phyloP scores from a whole-genome alignment of 345 rosid species.

The Salix viminalis region DNA sequence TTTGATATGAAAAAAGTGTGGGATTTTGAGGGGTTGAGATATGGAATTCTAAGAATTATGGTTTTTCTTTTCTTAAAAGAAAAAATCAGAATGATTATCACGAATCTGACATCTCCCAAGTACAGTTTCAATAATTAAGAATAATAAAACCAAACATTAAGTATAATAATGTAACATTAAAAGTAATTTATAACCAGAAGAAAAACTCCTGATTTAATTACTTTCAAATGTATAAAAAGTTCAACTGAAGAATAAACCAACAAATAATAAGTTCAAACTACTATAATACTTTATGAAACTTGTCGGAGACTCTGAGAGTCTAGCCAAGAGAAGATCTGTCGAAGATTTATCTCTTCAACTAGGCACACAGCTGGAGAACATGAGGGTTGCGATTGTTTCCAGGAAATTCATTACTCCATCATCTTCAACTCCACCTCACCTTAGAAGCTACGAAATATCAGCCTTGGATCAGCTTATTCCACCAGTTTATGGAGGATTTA shows the following conservation, averaged over 20 bases:
- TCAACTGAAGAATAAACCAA: background rate
- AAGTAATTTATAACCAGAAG: background rate
- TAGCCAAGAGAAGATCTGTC: background rate
- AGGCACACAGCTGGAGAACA: background rate
- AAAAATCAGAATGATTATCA: background rate
- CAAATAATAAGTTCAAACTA: no score
- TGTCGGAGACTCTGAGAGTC: background rate
- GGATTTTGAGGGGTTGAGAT: no score
- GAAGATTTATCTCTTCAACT: background rate
- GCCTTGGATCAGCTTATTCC: conserved; percentile 25
- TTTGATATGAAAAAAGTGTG: no score
- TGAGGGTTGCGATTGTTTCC: conserved; percentile 23
- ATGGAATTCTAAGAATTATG: no score
- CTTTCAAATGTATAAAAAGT: background rate
- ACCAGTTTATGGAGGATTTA: conserved; percentile 7
- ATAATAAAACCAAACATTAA: background rate
- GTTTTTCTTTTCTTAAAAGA: background rate
- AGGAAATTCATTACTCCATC: conserved; percentile 21
- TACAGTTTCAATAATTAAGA: background rate
- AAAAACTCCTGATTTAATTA: background rate
- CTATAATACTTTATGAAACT: no score
- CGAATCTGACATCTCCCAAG: background rate
- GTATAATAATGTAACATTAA: background rate
- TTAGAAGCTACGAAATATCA: conserved; percentile 10
- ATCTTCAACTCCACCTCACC: conserved; percentile 24